Percentiles rank a stretch among this genome's conserved stretches.
Conservation (phyloP, 768 basidiomycete species). For the Paxillus ammoniavirescens region DNA sequence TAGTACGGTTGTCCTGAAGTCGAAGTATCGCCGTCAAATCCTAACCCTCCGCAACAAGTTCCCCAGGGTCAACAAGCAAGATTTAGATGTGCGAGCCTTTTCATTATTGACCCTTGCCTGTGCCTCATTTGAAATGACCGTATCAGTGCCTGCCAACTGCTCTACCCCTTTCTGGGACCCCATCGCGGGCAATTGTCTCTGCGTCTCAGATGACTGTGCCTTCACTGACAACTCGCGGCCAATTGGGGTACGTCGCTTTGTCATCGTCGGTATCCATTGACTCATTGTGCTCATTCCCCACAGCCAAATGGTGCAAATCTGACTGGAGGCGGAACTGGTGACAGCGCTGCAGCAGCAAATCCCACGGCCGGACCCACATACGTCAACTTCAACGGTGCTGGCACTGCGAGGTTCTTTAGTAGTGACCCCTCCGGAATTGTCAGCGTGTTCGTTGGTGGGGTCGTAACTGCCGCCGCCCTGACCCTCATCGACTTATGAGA, state of each 20-base stretch:
- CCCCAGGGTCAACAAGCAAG: constrained; percentile 45
- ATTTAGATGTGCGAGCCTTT: constrained; percentile 50
- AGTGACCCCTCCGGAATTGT: neutral
- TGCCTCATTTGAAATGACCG: neutral
- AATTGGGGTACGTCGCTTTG: constrained; percentile 51
- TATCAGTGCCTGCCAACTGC: constrained; percentile 63
- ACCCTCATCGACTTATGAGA: constrained; percentile 1
- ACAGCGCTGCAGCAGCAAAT: constrained; percentile 14
- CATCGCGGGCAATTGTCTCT: constrained; percentile 60
- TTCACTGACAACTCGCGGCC: constrained; percentile 64
- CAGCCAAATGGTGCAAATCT: constrained; percentile 70
- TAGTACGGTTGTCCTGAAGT: constrained; percentile 73
- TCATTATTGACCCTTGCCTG: neutral
- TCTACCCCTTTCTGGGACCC: constrained; percentile 85
- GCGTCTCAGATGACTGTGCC: constrained; percentile 51
- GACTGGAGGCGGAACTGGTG: constrained; percentile 57
- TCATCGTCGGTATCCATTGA: neutral
- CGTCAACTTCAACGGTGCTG: constrained; percentile 47
- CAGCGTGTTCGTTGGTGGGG: constrained; percentile 2
- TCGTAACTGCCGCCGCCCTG: constrained; percentile 1
- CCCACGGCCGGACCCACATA: constrained; percentile 35
- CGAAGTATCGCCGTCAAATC: constrained; percentile 54
- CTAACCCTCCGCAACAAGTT: constrained; percentile 62
- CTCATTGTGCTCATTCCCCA: neutral
- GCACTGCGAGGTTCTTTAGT: neutral